These are phyloP conservation scores for Tanacetum coccineum DNA, from an alignment of 129 eudicot species.

Conservation along the genomic window DNA sequence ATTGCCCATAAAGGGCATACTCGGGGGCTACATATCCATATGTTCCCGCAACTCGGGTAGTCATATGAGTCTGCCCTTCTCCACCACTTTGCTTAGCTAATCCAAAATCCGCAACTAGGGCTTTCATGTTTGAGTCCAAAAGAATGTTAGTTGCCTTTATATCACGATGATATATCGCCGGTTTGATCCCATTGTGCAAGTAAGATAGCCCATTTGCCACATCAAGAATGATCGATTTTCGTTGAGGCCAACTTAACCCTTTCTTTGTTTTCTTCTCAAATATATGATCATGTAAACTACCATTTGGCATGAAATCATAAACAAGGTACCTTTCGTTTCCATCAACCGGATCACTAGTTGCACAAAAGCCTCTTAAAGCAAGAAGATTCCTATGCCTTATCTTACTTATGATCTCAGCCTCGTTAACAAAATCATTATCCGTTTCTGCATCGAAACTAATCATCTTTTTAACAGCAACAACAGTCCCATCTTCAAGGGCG, in stretches of 20 bases:
- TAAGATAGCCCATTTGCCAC: conserved; percentile 78
- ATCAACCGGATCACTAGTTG: conserved; percentile 35
- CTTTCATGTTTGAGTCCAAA: conserved; percentile 64
- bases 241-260: conserved; percentile 58
- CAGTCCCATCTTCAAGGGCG: conserved; percentile 48
- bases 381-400: conserved; percentile 77
- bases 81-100: conserved; percentile 64
- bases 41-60: conserved; percentile 75
- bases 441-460: conserved; percentile 36
- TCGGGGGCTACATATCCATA: conserved; percentile 88
- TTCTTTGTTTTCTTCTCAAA: conserved; percentile 17
- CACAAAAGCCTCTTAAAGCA: conserved; percentile 68
- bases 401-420: conserved; percentile 76
- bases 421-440: conserved; percentile 62
- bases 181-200: conserved; percentile 73
- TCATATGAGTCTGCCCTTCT: conserved; percentile 58
- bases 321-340: conserved; percentile 65
- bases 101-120: conserved; percentile 82
- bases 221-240: conserved; percentile 69
- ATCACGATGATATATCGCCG: conserved; percentile 78
- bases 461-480: conserved; percentile 55
- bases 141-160: conserved; percentile 72
- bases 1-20: conserved; percentile 73
- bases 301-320: conserved; percentile 74
- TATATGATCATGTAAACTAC: conserved; percentile 71